A percentile compares a stretch with the other conserved stretches of the same genome.
These are phyloP conservation scores for Eutrema japonicum DNA, from an alignment of 345 rosid genomes.

Conservation along the genomic window DNA sequence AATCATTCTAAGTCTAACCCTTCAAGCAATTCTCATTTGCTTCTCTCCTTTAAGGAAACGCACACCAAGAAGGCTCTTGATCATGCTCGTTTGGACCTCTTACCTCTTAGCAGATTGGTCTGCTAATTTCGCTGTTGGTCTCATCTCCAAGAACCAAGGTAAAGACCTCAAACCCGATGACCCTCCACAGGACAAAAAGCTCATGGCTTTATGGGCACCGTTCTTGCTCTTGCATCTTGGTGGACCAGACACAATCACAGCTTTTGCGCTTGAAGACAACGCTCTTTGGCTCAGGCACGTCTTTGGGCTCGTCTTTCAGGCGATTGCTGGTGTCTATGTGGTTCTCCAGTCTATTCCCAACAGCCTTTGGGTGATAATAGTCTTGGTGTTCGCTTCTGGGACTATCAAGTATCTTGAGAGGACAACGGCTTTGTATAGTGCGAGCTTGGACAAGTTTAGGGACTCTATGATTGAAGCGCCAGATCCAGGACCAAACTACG, in stretches of 20 bases:
- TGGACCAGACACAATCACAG: slow-evolving; percentile 73
- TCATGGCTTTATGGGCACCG: slow-evolving; percentile 75
- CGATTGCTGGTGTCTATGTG: slow-evolving; percentile 50
- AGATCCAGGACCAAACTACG: slow-evolving; percentile 68
- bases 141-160: slow-evolving; percentile 57
- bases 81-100: slow-evolving; percentile 56
- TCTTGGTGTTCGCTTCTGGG: slow-evolving; percentile 58
- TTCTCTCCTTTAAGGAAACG: slow-evolving; percentile 59
- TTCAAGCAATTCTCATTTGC: slow-evolving; percentile 59
- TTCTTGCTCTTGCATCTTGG: slow-evolving; percentile 70
- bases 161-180: background rate
- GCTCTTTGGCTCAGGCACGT: slow-evolving; percentile 69
- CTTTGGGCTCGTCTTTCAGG: slow-evolving; percentile 54
- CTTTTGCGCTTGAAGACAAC: slow-evolving; percentile 69
- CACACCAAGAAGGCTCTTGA: slow-evolving; percentile 43
- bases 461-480: slow-evolving; percentile 62
- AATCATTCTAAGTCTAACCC: slow-evolving; percentile 56
- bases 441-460: slow-evolving; percentile 61
- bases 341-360: slow-evolving; percentile 48
- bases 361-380: slow-evolving; percentile 42
- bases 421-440: slow-evolving; percentile 57
- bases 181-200: slow-evolving; percentile 37
- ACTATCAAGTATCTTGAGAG: slow-evolving; percentile 64
- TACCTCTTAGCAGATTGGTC: slow-evolving; percentile 69
- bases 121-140: slow-evolving; percentile 61